Conservation (phyloP, 1,284 basidiomycete species). For the Melanopsichium pennsylvanicum region DNA sequence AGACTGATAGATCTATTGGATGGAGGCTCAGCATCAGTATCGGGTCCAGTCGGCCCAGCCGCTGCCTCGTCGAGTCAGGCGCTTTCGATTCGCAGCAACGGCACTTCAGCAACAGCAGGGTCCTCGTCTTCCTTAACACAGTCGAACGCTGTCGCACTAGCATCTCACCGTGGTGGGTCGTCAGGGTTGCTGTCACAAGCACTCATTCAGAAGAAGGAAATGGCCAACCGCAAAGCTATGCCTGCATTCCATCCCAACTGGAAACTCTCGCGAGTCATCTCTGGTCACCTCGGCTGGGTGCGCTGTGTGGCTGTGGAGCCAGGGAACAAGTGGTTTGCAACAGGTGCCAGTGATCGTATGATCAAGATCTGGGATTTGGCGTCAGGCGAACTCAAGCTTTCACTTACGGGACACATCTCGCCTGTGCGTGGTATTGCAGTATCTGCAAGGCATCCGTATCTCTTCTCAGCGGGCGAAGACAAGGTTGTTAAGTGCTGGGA, state of each 20-base stretch:
- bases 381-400: conserved; percentile 91
- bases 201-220: conserved; percentile 59
- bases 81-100: conserved; percentile 20
- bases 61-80: conserved; percentile 33
- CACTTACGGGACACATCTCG: conserved; percentile 95
- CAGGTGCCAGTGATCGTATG: conserved; percentile 94
- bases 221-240: conserved; percentile 79
- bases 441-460: conserved; percentile 89
- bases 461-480: conserved; percentile 97
- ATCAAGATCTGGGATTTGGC: conserved; percentile 99
- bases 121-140: conserved; percentile 17
- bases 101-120: conserved; percentile 4
- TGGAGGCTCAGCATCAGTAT: conserved; percentile 8
- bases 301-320: conserved; percentile 93
- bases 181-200: conserved; percentile 54
- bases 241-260: conserved; percentile 91
- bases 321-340: conserved; percentile 98
- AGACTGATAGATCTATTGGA: conserved; percentile 41
- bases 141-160: conserved; percentile 24
- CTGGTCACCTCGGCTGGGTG: conserved; percentile 98
- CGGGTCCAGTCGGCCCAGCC: conserved; percentile 9
- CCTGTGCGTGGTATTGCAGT: conserved; percentile 94
- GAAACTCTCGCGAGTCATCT: conserved; percentile 96
- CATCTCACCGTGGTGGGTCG: conserved; percentile 29
- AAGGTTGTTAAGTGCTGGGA: conserved; percentile 99